phyloP scores from a whole-genome alignment of 2,329 filamentous ascomycete genomes.

The Aspergillus proliferans region DNA sequence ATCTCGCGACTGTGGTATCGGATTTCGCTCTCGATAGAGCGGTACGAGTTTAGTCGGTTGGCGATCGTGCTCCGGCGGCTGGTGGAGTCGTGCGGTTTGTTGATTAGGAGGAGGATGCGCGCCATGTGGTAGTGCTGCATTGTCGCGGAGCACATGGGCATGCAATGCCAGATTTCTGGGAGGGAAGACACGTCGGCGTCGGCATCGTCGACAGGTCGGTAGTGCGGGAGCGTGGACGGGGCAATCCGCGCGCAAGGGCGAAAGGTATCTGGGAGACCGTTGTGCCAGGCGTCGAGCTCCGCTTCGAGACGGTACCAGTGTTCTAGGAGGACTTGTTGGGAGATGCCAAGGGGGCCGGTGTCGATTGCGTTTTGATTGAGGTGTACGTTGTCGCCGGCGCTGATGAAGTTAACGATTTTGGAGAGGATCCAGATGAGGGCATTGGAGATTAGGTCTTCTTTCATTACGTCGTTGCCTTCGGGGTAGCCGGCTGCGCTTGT shows the following conservation, averaged over 20 bases:
- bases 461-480: slow-evolving; percentile 43
- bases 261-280: slow-evolving; percentile 55
- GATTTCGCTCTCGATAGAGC: slow-evolving; percentile 51
- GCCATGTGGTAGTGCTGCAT: slow-evolving; percentile 46
- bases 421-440: slow-evolving; percentile 60
- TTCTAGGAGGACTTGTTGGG: slow-evolving; percentile 39
- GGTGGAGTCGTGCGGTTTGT: slow-evolving; percentile 39
- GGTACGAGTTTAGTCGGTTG: slow-evolving; percentile 52
- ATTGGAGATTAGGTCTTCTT: slow-evolving; percentile 60
- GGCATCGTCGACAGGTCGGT: slow-evolving; percentile 22
- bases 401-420: slow-evolving; percentile 61
- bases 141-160: slow-evolving; percentile 60
- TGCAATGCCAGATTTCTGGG: slow-evolving; percentile 58
- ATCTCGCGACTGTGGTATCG: slow-evolving; percentile 57
- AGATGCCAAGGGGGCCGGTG: slow-evolving; percentile 26
- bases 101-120: slow-evolving; percentile 37
- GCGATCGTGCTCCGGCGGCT: slow-evolving; percentile 48
- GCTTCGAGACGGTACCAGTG: slow-evolving; percentile 48
- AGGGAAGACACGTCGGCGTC: slow-evolving; percentile 36
- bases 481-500: slow-evolving; percentile 24
- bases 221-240: slow-evolving; percentile 21
- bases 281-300: slow-evolving; percentile 55
- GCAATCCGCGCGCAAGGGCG: slow-evolving; percentile 49
- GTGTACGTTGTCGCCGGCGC: slow-evolving; percentile 48
- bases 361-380: slow-evolving; percentile 19